These are phyloP conservation scores for Dactylellina haptotyla DNA, from an alignment of 2,329 filamentous ascomycete species.

Conservation along the genomic window DNA sequence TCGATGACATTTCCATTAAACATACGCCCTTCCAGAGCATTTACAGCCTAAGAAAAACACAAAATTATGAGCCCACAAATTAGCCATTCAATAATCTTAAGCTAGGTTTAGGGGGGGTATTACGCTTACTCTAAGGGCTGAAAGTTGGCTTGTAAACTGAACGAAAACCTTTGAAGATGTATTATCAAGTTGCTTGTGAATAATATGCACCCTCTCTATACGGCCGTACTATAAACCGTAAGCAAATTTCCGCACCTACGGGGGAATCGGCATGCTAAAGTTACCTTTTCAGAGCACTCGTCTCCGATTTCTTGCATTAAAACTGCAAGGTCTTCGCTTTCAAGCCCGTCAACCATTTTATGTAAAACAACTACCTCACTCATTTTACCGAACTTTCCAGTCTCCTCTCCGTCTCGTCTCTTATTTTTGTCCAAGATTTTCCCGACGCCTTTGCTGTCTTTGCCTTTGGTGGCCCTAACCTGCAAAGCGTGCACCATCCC, in stretches of 20 bases:
- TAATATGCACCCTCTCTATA: slow-evolving; percentile 60
- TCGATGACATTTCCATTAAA: slow-evolving; percentile 87
- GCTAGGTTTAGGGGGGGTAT: background rate
- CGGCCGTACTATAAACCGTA: slow-evolving; percentile 28
- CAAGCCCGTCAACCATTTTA: slow-evolving; percentile 85
- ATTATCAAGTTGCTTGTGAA: slow-evolving; percentile 30
- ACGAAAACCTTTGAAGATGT: slow-evolving; percentile 79
- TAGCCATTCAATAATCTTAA: background rate
- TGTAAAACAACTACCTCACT: slow-evolving; percentile 82
- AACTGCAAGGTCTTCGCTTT: slow-evolving; percentile 66
- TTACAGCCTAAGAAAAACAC: slow-evolving; percentile 74
- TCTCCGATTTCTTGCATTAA: slow-evolving; percentile 95
- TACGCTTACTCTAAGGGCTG: slow-evolving; percentile 78
- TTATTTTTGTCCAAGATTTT: slow-evolving; percentile 82
- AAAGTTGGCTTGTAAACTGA: slow-evolving; percentile 86
- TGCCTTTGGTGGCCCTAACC: slow-evolving; percentile 85
- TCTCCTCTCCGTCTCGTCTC: slow-evolving; percentile 62
- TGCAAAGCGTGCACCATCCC: slow-evolving; percentile 87
- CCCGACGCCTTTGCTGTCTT: slow-evolving; percentile 77
- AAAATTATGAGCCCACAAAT: background rate
- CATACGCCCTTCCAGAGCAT: slow-evolving; percentile 83
- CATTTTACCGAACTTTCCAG: slow-evolving; percentile 75
- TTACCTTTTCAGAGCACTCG: slow-evolving; percentile 79
- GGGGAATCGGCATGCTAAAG: slow-evolving; percentile 61
- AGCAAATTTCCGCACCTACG: slow-evolving; percentile 5